Percentiles rank a stretch among this genome's conserved stretches.
Evolutionary conservation across 2,329 filamentous ascomycete genomes (phyloP).

Genomic region (Fusarium buxicola): DNA sequence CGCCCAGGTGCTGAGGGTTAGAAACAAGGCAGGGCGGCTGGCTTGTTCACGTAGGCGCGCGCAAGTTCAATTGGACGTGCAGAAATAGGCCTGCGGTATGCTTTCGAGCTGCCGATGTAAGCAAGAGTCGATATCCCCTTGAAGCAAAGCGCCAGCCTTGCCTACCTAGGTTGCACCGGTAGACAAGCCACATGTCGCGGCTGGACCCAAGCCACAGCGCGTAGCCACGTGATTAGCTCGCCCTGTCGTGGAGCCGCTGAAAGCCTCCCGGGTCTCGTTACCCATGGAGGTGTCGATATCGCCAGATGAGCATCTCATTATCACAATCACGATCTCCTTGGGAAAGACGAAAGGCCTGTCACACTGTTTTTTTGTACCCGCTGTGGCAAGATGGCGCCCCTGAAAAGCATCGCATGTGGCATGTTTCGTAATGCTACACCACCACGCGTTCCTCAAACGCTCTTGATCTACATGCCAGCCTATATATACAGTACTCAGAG

Average conservation of each 20-base stretch:
- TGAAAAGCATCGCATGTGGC: constrained; percentile 8
- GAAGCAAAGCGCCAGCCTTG: constrained; percentile 38
- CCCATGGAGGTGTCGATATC: background rate
- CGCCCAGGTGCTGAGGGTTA: constrained; percentile 10
- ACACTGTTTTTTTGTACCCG: constrained; percentile 1
- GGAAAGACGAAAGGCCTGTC: background rate
- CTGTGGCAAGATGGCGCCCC: constrained; percentile 18
- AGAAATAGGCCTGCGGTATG: constrained; percentile 10
- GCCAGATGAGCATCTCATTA: constrained; percentile 5
- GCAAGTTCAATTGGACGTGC: constrained; percentile 15
- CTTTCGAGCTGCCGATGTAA: constrained; percentile 4
- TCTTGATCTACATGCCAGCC: constrained; percentile 31
- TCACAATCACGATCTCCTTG: constrained; percentile 3
- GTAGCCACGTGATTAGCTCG: constrained; percentile 41
- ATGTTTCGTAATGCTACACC: constrained; percentile 14
- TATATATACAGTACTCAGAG: background rate
- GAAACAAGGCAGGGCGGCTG: constrained; percentile 3
- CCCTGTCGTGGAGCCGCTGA: background rate
- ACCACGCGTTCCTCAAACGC: constrained; percentile 9
- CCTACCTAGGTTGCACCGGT: constrained; percentile 9
- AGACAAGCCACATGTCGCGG: constrained; percentile 10
- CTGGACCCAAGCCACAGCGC: constrained; percentile 40
- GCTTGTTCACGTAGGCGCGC: constrained; percentile 15
- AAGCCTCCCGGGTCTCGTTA: too few species aligned
- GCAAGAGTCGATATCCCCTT: constrained; percentile 15